phyloP scores from a whole-genome alignment of 768 basidiomycete species.

The Psilocybe azurescens region DNA sequence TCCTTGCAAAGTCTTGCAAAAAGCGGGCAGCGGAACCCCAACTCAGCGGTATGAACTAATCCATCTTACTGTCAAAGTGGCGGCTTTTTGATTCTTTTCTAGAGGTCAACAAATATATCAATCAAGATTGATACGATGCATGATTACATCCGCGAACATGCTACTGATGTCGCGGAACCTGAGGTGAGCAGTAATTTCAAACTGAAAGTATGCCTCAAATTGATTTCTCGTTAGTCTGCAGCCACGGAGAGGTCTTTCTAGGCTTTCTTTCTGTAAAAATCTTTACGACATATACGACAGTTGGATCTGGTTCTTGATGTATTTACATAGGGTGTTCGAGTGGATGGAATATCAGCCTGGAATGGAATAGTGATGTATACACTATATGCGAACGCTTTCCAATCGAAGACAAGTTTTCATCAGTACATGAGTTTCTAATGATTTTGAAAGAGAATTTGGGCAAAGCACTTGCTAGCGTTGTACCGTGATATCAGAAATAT shows the following conservation, averaged over 20 bases:
- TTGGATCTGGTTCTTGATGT: slow-evolving; percentile 14
- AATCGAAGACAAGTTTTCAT: no score
- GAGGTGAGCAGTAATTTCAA: slow-evolving; percentile 26
- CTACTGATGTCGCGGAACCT: slow-evolving; percentile 25
- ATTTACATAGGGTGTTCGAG: not conserved
- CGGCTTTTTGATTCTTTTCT: slow-evolving; percentile 13
- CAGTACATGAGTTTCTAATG: no score
- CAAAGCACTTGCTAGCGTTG: not conserved
- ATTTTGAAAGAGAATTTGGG: not conserved
- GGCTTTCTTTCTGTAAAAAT: not conserved
- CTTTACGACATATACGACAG: slow-evolving; percentile 1
- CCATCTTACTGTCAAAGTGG: slow-evolving; percentile 8
- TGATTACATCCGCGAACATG: slow-evolving; percentile 49
- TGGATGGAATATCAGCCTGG: slow-evolving; percentile 2
- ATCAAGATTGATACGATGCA: slow-evolving; percentile 70
- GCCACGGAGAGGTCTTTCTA: slow-evolving; percentile 26
- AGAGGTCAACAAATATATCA: slow-evolving; percentile 58
- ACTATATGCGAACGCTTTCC: not conserved
- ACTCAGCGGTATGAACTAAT: slow-evolving; percentile 32
- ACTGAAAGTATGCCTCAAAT: not conserved
- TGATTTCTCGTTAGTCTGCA: slow-evolving; percentile 21
- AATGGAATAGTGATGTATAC: not conserved
- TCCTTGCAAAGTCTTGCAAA: slow-evolving; percentile 51
- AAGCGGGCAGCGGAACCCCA: slow-evolving; percentile 36
- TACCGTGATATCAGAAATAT: no score